Conservation (phyloP, 352 stramenopile species). For the Phytopythium cucurbitacearum region DNA sequence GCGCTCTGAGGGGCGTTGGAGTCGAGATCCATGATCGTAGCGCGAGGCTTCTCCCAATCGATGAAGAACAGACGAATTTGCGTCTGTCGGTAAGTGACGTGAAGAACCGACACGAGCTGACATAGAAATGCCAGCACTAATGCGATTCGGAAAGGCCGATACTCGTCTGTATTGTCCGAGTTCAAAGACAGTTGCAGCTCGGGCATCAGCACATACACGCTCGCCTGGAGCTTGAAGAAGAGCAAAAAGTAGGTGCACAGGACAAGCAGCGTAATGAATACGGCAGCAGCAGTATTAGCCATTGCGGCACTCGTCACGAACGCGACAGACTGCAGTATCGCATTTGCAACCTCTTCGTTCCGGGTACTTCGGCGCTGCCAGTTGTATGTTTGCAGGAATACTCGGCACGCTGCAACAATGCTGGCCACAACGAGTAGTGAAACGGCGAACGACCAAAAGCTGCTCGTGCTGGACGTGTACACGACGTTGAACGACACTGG, state of each 20-base stretch:
- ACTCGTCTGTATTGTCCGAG: conserved; percentile 65
- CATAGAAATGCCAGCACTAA: conserved; percentile 81
- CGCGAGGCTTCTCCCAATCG: conserved; percentile 91
- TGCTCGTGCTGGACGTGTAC: conserved; percentile 79
- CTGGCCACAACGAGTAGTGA: conserved; percentile 68
- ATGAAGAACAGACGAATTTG: conserved; percentile 88
- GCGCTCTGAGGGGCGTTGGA: conserved; percentile 34
- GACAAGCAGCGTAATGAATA: conserved; percentile 62
- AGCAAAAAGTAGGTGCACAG: conserved; percentile 88
- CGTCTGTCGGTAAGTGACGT: conserved; percentile 78
- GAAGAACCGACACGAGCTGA: conserved; percentile 69
- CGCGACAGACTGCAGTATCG: conserved; percentile 42
- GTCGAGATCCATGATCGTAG: conserved; percentile 60
- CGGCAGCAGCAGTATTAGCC: conserved; percentile 35
- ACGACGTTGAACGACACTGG: conserved; percentile 73
- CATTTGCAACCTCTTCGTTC: conserved; percentile 55
- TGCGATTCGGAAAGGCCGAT: conserved; percentile 82
- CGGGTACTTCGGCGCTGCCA: conserved; percentile 80
- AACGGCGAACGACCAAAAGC: conserved; percentile 76
- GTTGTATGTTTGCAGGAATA: conserved; percentile 80
- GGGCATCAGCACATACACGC: conserved; percentile 87
- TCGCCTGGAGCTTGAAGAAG: conserved; percentile 93
- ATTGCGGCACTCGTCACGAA: conserved; percentile 31
- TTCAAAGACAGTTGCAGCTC: conserved; percentile 46
- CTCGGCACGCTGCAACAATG: conserved; percentile 44